Conservation (phyloP, 2,329 filamentous ascomycete genomes). For the Aspergillus brunneoviolaceus region DNA sequence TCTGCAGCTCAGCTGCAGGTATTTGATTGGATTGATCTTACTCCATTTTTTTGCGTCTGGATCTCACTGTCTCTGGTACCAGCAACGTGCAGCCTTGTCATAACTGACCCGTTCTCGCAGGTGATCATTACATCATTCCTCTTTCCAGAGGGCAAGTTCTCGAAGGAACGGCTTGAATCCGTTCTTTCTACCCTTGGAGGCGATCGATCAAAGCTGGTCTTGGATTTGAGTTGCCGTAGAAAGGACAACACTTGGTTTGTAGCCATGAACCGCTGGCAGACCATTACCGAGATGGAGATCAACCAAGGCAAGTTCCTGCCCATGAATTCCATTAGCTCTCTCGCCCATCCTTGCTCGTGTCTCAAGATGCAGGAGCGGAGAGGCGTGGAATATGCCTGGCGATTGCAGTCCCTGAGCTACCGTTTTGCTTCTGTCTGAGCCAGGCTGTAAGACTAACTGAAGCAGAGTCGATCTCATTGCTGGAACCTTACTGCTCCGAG, state of each 20-base stretch:
- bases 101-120: conserved; percentile 51
- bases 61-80: background rate
- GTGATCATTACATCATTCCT: conserved; percentile 96
- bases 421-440: background rate
- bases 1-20: background rate
- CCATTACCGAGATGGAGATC: conserved; percentile 92
- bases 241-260: conserved; percentile 82
- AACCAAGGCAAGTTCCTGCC: conserved; percentile 63
- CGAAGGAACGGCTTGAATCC: conserved; percentile 69
- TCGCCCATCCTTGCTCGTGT: background rate
- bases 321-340: background rate
- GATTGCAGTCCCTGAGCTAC: background rate
- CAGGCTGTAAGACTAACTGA: conserved; percentile 10
- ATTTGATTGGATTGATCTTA: background rate
- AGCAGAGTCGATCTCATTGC: conserved; percentile 71
- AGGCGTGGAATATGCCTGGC: background rate
- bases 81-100: background rate
- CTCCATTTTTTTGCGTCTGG: background rate
- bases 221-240: conserved; percentile 87
- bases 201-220: conserved; percentile 79
- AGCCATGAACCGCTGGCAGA: conserved; percentile 99
- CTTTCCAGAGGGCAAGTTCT: conserved; percentile 82
- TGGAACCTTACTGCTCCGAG: conserved; percentile 92
- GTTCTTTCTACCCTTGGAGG: conserved; percentile 71
- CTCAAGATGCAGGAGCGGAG: background rate